Conservation (phyloP, 495 filamentous ascomycete species). For the Friedmanniomyces endolithicus region DNA sequence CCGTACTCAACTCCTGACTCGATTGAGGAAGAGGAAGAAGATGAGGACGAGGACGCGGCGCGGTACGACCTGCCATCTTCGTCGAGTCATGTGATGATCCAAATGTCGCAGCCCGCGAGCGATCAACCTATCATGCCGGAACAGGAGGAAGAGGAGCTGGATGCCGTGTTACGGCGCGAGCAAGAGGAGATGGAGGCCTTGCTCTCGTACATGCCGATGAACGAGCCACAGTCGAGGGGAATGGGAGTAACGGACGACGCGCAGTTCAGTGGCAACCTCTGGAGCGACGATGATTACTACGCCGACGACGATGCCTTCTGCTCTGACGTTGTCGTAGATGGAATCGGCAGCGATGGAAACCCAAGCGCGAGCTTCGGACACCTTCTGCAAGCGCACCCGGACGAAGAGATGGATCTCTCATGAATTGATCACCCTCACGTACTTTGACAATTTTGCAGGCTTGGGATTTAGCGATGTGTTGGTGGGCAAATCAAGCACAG, state of each 20-base stretch:
- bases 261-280: slow-evolving; percentile 29
- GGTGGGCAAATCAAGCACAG: background rate
- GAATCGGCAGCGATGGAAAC: background rate
- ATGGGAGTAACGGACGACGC: slow-evolving; percentile 1
- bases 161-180: slow-evolving; percentile 42
- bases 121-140: slow-evolving; percentile 39
- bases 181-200: slow-evolving; percentile 48
- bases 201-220: slow-evolving; percentile 33
- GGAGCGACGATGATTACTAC: slow-evolving; percentile 42
- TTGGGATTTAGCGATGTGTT: slow-evolving; percentile 11
- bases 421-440: background rate
- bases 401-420: slow-evolving; percentile 17
- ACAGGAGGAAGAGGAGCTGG: slow-evolving; percentile 33
- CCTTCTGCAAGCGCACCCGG: slow-evolving; percentile 3
- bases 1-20: slow-evolving; percentile 21
- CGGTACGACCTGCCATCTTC: background rate
- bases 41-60: background rate
- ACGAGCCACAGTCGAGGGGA: slow-evolving; percentile 18
- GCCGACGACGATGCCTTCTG: slow-evolving; percentile 50
- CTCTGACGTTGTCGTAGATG: slow-evolving; percentile 19
- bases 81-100: slow-evolving; percentile 32
- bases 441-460: background rate
- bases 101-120: slow-evolving; percentile 32
- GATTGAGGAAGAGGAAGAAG: slow-evolving; percentile 8
- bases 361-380: background rate